phyloP scores from a whole-genome alignment of 495 filamentous ascomycete species.

The Letharia columbiana region DNA sequence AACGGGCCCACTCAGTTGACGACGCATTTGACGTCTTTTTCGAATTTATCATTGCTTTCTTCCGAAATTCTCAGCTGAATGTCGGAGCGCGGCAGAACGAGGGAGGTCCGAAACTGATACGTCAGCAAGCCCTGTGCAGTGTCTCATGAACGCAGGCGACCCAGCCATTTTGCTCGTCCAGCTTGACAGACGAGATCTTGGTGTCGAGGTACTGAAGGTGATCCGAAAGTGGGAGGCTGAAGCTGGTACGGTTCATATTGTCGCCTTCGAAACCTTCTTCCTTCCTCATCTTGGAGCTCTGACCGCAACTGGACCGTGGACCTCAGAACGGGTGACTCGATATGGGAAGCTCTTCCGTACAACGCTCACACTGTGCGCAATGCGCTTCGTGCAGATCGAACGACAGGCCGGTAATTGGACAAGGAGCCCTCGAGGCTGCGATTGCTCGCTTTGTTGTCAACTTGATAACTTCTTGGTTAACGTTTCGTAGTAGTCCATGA shows the following conservation, averaged over 20 bases:
- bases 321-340: neutral
- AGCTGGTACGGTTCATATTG: neutral
- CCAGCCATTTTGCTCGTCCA: neutral
- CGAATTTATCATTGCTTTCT: neutral
- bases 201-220: neutral
- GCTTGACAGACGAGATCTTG: neutral
- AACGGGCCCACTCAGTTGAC: neutral
- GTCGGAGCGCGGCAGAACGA: neutral
- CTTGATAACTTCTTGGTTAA: neutral
- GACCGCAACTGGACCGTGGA: neutral
- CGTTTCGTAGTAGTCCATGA: neutral
- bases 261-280: neutral
- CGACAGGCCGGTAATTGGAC: neutral
- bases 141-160: neutral
- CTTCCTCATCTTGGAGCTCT: neutral
- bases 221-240: neutral
- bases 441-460: neutral
- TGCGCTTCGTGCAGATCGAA: conserved; percentile 1
- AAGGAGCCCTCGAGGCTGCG: neutral
- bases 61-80: neutral
- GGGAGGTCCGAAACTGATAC: neutral
- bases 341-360: neutral
- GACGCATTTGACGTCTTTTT: neutral
- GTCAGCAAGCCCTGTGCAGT: neutral
- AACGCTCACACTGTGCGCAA: neutral